A percentile compares a stretch with the other conserved stretches of the same genome.
Conservation (phyloP, 305 asterid species). For the Solanum chacoense region DNA sequence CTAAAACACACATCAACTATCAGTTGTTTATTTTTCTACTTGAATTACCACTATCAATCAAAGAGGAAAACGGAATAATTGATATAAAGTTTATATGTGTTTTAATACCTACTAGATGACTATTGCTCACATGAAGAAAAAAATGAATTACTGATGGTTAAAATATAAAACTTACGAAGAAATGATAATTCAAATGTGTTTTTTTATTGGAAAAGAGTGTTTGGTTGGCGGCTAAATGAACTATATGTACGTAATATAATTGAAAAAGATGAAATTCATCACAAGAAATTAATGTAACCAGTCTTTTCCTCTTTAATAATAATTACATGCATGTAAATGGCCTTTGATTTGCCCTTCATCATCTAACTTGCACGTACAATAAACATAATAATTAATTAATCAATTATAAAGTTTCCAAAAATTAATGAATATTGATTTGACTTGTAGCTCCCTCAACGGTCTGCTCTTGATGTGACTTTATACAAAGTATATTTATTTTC, state of each 20-base stretch:
- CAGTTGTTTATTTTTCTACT: no score
- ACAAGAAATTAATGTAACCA: not conserved
- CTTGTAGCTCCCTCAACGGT: not conserved
- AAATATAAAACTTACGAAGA: not conserved
- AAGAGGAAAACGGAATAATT: not conserved
- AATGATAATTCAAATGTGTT: not conserved
- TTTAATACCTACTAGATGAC: not conserved
- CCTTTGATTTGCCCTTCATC: not conserved
- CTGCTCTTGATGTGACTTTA: not conserved
- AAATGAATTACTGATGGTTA: not conserved
- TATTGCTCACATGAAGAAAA: not conserved
- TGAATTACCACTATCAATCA: not conserved
- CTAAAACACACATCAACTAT: no score
- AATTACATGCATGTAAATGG: not conserved
- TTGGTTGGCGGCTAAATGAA: not conserved
- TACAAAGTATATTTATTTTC: not conserved
- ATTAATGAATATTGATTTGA: not conserved
- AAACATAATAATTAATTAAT: not conserved
- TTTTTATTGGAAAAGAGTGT: not conserved
- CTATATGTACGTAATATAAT: not conserved
- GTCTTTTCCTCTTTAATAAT: not conserved
- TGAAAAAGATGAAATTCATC: not conserved
- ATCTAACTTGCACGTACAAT: not conserved
- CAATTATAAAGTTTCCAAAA: not conserved
- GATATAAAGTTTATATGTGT: not conserved